Evolutionary conservation across 768 basidiomycete species (phyloP).

Genomic region (Thelephora ganbajun): DNA sequence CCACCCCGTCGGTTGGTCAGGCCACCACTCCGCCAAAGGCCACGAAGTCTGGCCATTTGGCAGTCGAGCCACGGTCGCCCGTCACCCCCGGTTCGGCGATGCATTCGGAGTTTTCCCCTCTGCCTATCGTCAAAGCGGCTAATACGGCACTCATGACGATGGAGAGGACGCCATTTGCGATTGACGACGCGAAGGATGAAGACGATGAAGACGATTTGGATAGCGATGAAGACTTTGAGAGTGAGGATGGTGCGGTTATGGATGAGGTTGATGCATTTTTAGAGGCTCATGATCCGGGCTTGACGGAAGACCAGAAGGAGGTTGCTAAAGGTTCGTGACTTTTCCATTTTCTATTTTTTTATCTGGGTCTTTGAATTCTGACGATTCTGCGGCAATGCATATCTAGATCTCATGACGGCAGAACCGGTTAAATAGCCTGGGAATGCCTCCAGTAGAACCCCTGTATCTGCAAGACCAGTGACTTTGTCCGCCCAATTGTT

Average conservation of each 20-base stretch:
- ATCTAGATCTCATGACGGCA: constrained; percentile 46
- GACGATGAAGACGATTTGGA: constrained; percentile 48
- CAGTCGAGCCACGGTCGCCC: neutral
- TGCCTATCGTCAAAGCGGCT: constrained; percentile 58
- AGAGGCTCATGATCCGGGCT: constrained; percentile 81
- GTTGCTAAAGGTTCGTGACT: constrained; percentile 52
- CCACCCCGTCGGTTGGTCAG: constrained; percentile 37
- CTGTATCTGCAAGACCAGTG: too few species aligned
- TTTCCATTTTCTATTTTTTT: constrained; percentile 1
- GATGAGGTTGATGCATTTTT: constrained; percentile 81
- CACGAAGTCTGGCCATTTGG: constrained; percentile 11
- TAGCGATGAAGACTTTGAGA: constrained; percentile 33
- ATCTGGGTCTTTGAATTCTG: neutral
- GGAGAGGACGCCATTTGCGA: constrained; percentile 93
- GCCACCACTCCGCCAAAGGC: constrained; percentile 25
- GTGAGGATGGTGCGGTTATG: constrained; percentile 52
- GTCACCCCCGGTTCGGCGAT: neutral
- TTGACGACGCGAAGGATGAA: constrained; percentile 84
- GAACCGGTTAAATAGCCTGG: constrained; percentile 36
- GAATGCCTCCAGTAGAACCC: constrained; percentile 1
- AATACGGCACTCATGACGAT: constrained; percentile 55
- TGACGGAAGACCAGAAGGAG: constrained; percentile 67
- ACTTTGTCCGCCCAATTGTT: constrained; percentile 5
- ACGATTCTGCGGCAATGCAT: neutral
- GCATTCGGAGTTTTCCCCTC: constrained; percentile 28